Conservation (phyloP, 768 basidiomycete genomes). For the Leccinellum albellum region DNA sequence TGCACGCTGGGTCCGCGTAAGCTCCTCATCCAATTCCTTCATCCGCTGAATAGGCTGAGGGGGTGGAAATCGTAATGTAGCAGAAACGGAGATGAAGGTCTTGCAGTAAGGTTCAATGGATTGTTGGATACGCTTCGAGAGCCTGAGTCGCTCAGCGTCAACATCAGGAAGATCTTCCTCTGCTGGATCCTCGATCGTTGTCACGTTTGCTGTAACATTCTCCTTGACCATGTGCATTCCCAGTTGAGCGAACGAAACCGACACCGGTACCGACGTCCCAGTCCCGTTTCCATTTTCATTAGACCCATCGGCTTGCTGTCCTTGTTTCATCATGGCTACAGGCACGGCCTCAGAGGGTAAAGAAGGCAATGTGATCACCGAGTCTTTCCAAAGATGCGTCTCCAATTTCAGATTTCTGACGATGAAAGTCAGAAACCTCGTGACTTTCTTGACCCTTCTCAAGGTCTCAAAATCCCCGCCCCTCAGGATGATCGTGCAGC, state of each 20-base stretch:
- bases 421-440: constrained; percentile 87
- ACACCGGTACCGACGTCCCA: constrained; percentile 17
- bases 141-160: constrained; percentile 63
- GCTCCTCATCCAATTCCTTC: constrained; percentile 80
- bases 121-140: constrained; percentile 75
- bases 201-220: constrained; percentile 8
- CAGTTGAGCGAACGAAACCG: constrained; percentile 26
- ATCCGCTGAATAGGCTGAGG: constrained; percentile 85
- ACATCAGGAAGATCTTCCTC: constrained; percentile 58
- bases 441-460: constrained; percentile 85
- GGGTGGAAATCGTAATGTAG: constrained; percentile 87
- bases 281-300: constrained; percentile 21
- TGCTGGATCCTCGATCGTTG: constrained; percentile 27
- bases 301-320: constrained; percentile 20
- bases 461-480: constrained; percentile 82
- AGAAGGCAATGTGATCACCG: constrained; percentile 69
- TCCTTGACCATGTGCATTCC: constrained; percentile 16
- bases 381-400: constrained; percentile 90
- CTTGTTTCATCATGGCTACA: constrained; percentile 22
- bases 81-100: constrained; percentile 91
- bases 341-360: constrained; percentile 68
- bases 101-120: constrained; percentile 79
- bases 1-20: constrained; percentile 62
- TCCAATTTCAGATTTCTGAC: constrained; percentile 93
- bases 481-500: constrained; percentile 89